These are phyloP conservation scores for Penicillium samsonianum DNA, from an alignment of 495 filamentous ascomycete species.

Conservation along the genomic window DNA sequence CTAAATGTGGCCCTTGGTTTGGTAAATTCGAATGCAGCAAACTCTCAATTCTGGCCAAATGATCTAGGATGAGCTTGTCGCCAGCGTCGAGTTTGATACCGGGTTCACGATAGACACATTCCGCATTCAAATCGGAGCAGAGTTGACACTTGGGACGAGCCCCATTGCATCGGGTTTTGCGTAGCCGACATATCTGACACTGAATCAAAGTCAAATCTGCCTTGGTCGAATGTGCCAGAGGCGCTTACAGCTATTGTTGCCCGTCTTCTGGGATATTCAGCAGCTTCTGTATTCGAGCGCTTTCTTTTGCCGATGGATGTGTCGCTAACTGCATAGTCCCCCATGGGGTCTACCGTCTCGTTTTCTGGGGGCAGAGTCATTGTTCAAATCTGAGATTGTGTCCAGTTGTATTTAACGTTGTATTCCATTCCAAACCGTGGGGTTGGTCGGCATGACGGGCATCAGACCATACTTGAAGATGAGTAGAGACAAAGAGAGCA, in stretches of 20 bases:
- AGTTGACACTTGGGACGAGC: slow-evolving; percentile 80
- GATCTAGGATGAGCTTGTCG: slow-evolving; percentile 81
- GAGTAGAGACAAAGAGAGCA: neutral
- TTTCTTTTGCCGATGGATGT: slow-evolving; percentile 45
- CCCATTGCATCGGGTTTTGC: slow-evolving; percentile 84
- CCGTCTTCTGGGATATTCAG: slow-evolving; percentile 68
- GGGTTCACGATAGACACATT: slow-evolving; percentile 81
- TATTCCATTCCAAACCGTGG: slow-evolving; percentile 1
- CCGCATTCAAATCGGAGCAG: slow-evolving; percentile 77
- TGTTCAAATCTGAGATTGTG: neutral
- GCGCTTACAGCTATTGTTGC: slow-evolving; percentile 70
- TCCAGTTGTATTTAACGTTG: neutral
- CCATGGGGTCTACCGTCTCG: neutral
- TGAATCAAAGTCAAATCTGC: slow-evolving; percentile 29
- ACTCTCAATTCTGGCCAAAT: slow-evolving; percentile 72
- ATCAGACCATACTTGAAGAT: slow-evolving; percentile 1
- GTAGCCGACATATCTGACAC: slow-evolving; percentile 83
- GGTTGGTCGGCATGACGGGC: slow-evolving; percentile 1
- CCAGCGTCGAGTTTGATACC: slow-evolving; percentile 86
- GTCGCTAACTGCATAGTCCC: slow-evolving; percentile 6
- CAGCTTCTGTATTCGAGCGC: slow-evolving; percentile 63
- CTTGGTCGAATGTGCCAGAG: slow-evolving; percentile 1
- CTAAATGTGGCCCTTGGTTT: slow-evolving; percentile 45
- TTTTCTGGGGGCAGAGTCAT: slow-evolving; percentile 4
- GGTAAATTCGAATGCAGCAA: slow-evolving; percentile 67